A percentile compares a stretch with the other conserved stretches of the same genome.
Evolutionary conservation across 805 yeast genomes (phyloP).

Genomic region (Candida silvatica): DNA sequence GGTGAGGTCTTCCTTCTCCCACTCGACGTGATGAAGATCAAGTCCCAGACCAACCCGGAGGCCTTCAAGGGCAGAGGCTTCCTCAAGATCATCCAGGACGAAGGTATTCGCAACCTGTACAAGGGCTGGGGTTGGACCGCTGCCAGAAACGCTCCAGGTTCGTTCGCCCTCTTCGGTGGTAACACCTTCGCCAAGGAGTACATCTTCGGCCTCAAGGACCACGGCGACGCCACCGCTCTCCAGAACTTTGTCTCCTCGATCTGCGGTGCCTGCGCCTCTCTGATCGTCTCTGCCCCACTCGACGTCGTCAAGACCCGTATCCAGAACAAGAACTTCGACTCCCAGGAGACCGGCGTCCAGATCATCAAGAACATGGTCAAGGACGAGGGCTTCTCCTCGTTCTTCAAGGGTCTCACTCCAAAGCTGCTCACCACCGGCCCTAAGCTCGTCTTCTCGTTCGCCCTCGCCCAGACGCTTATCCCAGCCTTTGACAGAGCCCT

Average conservation of each 20-base stretch:
- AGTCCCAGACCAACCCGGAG: constrained; percentile 99
- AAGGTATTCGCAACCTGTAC: constrained; percentile 78
- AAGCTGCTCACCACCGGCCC: constrained; percentile 97
- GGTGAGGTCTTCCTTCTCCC: constrained; percentile 96
- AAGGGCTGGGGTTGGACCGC: constrained; percentile 99
- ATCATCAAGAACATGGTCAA: constrained; percentile 88
- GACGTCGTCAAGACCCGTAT: constrained; percentile 98
- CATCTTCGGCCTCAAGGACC: constrained; percentile 77
- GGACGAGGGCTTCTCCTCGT: constrained; percentile 83
- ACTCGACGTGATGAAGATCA: constrained; percentile 91
- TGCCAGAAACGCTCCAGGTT: constrained; percentile 99
- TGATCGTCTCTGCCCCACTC: constrained; percentile 94
- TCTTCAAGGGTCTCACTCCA: constrained; percentile 96
- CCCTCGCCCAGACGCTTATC: constrained; percentile 92
- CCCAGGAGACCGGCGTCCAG: constrained; percentile 89
- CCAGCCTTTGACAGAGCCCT: constrained; percentile 86
- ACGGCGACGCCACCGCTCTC: constrained; percentile 85
- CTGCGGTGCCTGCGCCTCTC: constrained; percentile 93
- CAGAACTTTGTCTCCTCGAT: constrained; percentile 94
- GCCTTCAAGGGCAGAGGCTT: constrained; percentile 98
- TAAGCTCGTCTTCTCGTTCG: constrained; percentile 95
- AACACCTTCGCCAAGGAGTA: constrained; percentile 98
- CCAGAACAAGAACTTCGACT: constrained; percentile 92
- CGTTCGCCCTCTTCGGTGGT: constrained; percentile 96
- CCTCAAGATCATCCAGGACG: constrained; percentile 75